Evolutionary conservation across 2,329 filamentous ascomycete species (phyloP), one percentile per base, ranked within the genome.

Genomic region (Didymella arachidicola): DNA sequence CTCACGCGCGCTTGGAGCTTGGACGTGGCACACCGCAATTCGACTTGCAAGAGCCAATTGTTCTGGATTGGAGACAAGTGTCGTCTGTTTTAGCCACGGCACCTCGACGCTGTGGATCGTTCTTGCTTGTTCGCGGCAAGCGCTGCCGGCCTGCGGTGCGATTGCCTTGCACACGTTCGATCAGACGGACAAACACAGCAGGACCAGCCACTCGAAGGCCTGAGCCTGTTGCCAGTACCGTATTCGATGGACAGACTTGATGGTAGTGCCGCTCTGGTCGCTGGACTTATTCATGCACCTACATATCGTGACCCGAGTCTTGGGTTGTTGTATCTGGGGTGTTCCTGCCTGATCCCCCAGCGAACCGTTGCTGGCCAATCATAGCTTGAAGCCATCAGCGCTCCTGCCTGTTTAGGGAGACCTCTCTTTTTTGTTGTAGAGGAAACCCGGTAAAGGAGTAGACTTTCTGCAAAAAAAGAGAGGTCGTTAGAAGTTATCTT

Each of bases 21-120:
- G 50, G 41, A 54, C 56, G 50, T 59, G 56, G 49, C 56, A 59
- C 56, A 59, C 56, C 56, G 56, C 51, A 59, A 59, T 59, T 59
- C 51, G 56, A 59, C 41, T 54, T 47, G 7, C 45, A 39, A 32
- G 26, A 26, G 50, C 56, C 56, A 54, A 46, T 54, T 50, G 45
- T 59, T 54, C 56, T 29, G 29, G 26, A 41, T 27, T 25, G 18
- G 45, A 44, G 36, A 41, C 41, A 49, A 46, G 50, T 54, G 50
- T 47, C 26, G 45, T 43, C 51, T 41, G 22, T 50, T 42, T 49
- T 50, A 41, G 50, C 45, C 32, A 54, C 46, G 34, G 51, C 32
- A 46, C 38, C 51, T 46, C 39, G 27, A 27, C 18, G 16, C 5
- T 39, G 50, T 54, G 56, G 50, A 49, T 27, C 22, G 19, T 36